Base-by-base conservation (phyloP, 2,329 filamentous ascomycete genomes). In the Tolypocladium capitatum region DNA sequence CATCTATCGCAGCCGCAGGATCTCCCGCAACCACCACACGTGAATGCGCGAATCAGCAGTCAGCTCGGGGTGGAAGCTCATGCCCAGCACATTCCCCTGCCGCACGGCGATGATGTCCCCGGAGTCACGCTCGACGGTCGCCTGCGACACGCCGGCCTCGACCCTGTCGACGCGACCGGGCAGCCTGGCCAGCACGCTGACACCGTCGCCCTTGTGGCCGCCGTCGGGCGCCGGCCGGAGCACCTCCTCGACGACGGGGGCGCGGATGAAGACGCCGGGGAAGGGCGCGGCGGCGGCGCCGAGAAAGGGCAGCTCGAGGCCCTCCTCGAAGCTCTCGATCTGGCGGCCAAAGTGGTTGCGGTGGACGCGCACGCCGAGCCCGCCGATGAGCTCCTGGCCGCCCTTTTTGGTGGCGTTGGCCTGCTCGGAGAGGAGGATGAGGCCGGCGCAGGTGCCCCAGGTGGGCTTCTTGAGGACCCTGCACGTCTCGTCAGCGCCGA, bases 271-370 rank as follows among this genome's bases (percentile, higher is more conserved):
- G 31, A 97, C 84, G 1, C 83, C 87, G 2, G 80, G 79, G 61
- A 94, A 97, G 0, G 58, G 56, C 0, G 53, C 49, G 20, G 33
- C 49, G 20, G 33, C 45, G 14, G 56, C 61, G 14, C 55, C 58
- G 5, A 94, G 68, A 58, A 94, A 94, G 0, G 83, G 80, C 24
- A 96, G 69, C 14, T 83, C 67, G 31, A 96, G 65, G 43, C 80
- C 75, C 0, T 84, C 81, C 58, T 92, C 81, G 64, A 97, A 97
- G 61, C 86, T 94, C 67, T 97, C 88, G 14, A 85, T 83, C 66
- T 98, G 92, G 47, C 91, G 79, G 4, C 92, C 92, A 60, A 96
- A 98, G 64, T 96, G 88, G 61, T 97, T 98, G 43, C 92, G 78
- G 60, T 94, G 89, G 31, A 97, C 90, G 42, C 87, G 76, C 33